phyloP scores from a whole-genome alignment of 768 basidiomycete species.

The Mycena capillaripes region DNA sequence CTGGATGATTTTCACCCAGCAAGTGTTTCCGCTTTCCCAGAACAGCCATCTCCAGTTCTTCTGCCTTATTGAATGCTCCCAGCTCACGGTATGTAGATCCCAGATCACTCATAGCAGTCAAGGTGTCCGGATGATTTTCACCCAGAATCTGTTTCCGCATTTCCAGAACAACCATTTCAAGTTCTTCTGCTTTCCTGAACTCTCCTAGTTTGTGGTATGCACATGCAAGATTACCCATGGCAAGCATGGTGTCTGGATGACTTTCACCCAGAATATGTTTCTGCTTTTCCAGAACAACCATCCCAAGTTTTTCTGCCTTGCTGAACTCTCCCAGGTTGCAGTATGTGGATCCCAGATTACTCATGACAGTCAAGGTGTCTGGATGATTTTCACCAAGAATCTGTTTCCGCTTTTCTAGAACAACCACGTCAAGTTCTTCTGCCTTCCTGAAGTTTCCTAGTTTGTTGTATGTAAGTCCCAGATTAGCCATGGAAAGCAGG shows the following conservation, averaged over 20 bases:
- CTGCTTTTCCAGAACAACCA: not conserved
- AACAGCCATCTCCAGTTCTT: not conserved
- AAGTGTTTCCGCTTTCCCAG: too few species aligned
- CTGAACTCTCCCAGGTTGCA: not conserved
- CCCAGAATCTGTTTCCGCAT: not conserved
- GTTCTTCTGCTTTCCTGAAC: not conserved
- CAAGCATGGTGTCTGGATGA: not conserved
- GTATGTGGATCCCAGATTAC: not conserved
- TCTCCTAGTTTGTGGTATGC: not conserved
- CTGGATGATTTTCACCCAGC: too few species aligned
- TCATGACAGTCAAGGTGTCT: not conserved
- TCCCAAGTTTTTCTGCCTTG: not conserved
- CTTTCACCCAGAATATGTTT: not conserved
- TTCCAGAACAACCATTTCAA: not conserved
- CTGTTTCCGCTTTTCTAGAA: not conserved
- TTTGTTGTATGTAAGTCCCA: not conserved
- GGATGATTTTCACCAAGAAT: not conserved
- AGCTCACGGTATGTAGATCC: not conserved
- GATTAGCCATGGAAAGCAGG: not conserved
- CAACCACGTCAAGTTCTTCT: not conserved
- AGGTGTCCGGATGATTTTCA: not conserved
- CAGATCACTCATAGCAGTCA: not conserved
- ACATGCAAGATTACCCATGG: not conserved
- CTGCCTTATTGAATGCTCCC: not conserved
- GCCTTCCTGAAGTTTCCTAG: not conserved